Evolutionary conservation across 176 grass and related monocot species (phyloP).

Genomic region (Canna indica): DNA sequence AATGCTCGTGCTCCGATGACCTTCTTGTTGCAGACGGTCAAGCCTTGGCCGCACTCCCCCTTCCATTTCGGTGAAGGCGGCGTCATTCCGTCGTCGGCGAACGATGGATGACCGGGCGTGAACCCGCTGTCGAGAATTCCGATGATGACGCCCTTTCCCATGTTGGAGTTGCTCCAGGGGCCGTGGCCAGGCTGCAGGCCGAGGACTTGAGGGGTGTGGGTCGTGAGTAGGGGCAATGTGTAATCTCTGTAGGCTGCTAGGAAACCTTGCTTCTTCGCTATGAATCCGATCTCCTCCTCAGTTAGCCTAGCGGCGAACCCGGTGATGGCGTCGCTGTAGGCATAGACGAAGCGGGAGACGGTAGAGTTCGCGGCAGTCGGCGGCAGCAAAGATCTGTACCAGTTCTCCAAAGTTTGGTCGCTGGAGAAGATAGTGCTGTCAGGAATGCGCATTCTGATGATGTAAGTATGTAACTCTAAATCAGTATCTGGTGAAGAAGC

Average conservation of each 20-base stretch:
- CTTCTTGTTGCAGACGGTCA: conserved; percentile 32
- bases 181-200: conserved; percentile 17
- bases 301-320: conserved; percentile 36
- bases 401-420: conserved; percentile 15
- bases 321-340: conserved; percentile 28
- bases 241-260: conserved; percentile 23
- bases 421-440: not conserved
- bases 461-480: conserved; percentile 15
- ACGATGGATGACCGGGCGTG: conserved; percentile 26
- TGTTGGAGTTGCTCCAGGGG: conserved; percentile 22
- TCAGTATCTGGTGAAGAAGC: not conserved
- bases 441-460: conserved; percentile 24
- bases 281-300: conserved; percentile 11
- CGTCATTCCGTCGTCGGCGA: conserved; percentile 35
- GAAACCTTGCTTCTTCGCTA: conserved; percentile 28
- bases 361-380: not conserved
- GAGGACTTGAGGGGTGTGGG: conserved; percentile 37
- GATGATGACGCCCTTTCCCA: conserved; percentile 42
- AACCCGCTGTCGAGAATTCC: conserved; percentile 39
- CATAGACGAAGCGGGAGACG: conserved; percentile 24
- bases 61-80: conserved; percentile 33
- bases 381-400: conserved; percentile 49
- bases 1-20: conserved; percentile 28
- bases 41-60: conserved; percentile 22
- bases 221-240: conserved; percentile 27